Percentiles rank a stretch among this genome's conserved stretches.
Conservation (phyloP, 2,329 filamentous ascomycete genomes). For the Colletotrichum endophyticum region DNA sequence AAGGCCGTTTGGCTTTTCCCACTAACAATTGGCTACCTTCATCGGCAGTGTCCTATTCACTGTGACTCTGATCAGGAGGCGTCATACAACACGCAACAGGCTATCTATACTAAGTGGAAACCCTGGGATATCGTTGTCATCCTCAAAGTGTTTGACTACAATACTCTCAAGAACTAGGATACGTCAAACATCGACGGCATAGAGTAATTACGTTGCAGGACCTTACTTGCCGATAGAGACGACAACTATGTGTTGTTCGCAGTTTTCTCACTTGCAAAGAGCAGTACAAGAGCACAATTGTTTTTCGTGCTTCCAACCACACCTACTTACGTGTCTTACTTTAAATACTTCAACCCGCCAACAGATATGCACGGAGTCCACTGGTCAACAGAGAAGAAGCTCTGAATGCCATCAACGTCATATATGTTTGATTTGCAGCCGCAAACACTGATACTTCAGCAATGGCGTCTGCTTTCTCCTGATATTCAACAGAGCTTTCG, state of each 20-base stretch:
- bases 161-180: rapidly evolving
- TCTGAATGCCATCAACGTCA: too few relatives aligned
- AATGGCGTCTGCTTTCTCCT: too few relatives aligned
- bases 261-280: neutral
- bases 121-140: rapidly evolving
- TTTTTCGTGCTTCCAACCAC: too few relatives aligned
- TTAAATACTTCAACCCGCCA: too few relatives aligned
- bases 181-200: rapidly evolving
- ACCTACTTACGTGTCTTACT: too few relatives aligned
- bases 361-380: too few relatives aligned
- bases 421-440: too few relatives aligned
- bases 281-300: too few relatives aligned
- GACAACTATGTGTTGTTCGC: neutral
- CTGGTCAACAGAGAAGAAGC: too few relatives aligned
- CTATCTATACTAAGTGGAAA: neutral
- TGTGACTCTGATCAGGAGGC: neutral
- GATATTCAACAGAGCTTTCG: too few relatives aligned
- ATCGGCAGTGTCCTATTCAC: neutral
- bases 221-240: neutral
- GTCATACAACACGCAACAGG: neutral
- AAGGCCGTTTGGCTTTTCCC: too few relatives aligned
- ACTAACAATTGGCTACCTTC: neutral
- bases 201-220: rapidly evolving
- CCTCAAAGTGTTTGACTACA: neutral
- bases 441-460: too few relatives aligned